Conservation (phyloP, 2,329 filamentous ascomycete genomes). For the Exserohilum rostratum region DNA sequence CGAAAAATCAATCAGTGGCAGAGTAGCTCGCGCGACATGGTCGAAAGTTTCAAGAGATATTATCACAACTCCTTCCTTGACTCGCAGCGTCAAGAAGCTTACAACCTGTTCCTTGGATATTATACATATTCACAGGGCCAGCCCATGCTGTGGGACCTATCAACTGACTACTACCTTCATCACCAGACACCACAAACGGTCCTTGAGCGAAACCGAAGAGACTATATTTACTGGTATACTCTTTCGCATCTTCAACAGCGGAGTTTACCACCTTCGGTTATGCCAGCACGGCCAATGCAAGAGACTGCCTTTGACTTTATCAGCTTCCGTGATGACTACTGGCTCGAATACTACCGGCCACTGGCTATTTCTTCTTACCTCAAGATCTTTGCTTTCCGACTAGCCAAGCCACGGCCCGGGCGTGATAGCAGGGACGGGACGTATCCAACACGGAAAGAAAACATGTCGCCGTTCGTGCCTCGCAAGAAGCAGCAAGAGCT, state of each 20-base stretch:
- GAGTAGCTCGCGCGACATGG: slow-evolving; percentile 96
- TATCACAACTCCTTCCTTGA: slow-evolving; percentile 99
- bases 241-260: slow-evolving; percentile 71
- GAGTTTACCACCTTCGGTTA: slow-evolving; percentile 59
- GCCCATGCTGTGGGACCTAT: slow-evolving; percentile 95
- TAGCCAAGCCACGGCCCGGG: slow-evolving; percentile 81
- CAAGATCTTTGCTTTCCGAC: slow-evolving; percentile 90
- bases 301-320: slow-evolving; percentile 46
- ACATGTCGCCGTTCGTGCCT: slow-evolving; percentile 86
- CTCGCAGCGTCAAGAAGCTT: slow-evolving; percentile 96
- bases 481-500: slow-evolving; percentile 56
- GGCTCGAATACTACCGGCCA: slow-evolving; percentile 95
- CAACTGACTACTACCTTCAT: slow-evolving; percentile 95
- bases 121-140: slow-evolving; percentile 87
- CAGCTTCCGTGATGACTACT: slow-evolving; percentile 85
- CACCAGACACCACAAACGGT: slow-evolving; percentile 81
- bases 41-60: slow-evolving; percentile 98
- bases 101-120: slow-evolving; percentile 95
- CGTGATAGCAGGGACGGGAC: slow-evolving; percentile 77
- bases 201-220: slow-evolving; percentile 65
- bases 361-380: slow-evolving; percentile 84
- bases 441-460: slow-evolving; percentile 74
- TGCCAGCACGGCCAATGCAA: slow-evolving; percentile 45
- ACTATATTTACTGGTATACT: slow-evolving; percentile 91
- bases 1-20: slow-evolving; percentile 99